Evolutionary conservation across 306 rosid species (phyloP).

Genomic region (Parietaria judaica): DNA sequence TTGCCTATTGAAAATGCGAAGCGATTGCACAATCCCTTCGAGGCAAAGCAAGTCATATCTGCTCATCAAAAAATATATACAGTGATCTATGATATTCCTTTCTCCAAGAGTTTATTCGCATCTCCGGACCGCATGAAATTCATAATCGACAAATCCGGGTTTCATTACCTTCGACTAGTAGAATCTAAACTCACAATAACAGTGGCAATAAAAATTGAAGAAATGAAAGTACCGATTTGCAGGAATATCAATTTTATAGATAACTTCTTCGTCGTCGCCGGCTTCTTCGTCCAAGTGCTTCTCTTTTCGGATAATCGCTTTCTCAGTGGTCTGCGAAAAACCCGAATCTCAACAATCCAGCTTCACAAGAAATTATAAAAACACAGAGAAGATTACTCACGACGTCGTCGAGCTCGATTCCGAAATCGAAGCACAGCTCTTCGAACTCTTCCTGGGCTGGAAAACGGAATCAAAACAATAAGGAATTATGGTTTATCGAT

Average conservation of each 20-base stretch:
- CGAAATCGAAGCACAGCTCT: slow-evolving; percentile 78
- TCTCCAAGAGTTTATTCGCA: neutral
- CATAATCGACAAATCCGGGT: too few relatives aligned
- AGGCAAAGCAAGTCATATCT: slow-evolving; percentile 94
- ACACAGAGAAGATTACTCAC: slow-evolving; percentile 30
- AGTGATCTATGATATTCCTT: neutral
- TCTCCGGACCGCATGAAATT: neutral
- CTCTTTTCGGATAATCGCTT: slow-evolving; percentile 74
- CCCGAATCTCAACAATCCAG: neutral
- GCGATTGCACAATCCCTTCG: slow-evolving; percentile 87
- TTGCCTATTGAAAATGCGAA: slow-evolving; percentile 46
- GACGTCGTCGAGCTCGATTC: slow-evolving; percentile 89
- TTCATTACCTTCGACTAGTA: too few relatives aligned
- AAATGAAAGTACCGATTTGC: slow-evolving; percentile 56
- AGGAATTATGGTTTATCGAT: neutral
- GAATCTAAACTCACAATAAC: too few relatives aligned
- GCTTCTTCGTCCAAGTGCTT: slow-evolving; percentile 65
- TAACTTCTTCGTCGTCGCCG: slow-evolving; percentile 47
- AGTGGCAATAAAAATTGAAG: too few relatives aligned
- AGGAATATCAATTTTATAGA: slow-evolving; percentile 73
- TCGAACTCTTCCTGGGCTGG: slow-evolving; percentile 85
- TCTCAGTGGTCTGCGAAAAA: slow-evolving; percentile 70
- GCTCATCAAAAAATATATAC: slow-evolving; percentile 3
- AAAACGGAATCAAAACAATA: slow-evolving; percentile 13
- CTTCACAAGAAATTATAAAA: neutral